Percentiles rank a stretch among this genome's conserved stretches.
These are phyloP conservation scores for Teunomyces barrocoloradensis DNA, from an alignment of 805 yeast genomes.

Conservation along the genomic window DNA sequence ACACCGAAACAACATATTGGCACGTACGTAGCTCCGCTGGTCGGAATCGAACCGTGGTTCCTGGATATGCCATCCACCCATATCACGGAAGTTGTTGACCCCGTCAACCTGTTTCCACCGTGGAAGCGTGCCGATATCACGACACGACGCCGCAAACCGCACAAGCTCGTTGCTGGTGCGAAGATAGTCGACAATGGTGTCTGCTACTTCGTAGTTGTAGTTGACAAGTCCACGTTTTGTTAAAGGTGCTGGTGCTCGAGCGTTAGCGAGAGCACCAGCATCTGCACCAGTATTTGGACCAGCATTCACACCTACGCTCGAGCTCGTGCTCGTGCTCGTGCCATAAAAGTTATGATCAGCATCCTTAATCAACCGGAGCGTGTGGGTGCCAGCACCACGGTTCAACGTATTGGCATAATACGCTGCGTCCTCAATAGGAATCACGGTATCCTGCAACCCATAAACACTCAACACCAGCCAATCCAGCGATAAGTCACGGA, in stretches of 20 bases:
- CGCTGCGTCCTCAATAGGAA: slow-evolving; percentile 64
- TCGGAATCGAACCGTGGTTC: slow-evolving; percentile 22
- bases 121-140: slow-evolving; percentile 37
- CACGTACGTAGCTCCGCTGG: slow-evolving; percentile 42
- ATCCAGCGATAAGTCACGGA: slow-evolving; percentile 42
- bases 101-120: slow-evolving; percentile 69
- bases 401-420: slow-evolving; percentile 56
- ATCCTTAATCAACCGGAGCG: slow-evolving; percentile 52
- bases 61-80: slow-evolving; percentile 67
- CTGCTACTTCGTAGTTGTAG: slow-evolving; percentile 54
- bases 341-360: slow-evolving; percentile 88
- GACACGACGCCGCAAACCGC: slow-evolving; percentile 47
- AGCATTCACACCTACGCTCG: too few species aligned
- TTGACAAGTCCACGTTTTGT: slow-evolving; percentile 46
- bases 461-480: slow-evolving; percentile 64
- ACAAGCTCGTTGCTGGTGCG: slow-evolving; percentile 45
- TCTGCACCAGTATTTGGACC: too few species aligned
- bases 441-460: slow-evolving; percentile 64
- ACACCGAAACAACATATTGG: slow-evolving; percentile 58
- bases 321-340: background rate
- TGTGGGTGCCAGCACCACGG: slow-evolving; percentile 48
- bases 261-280: too few species aligned
- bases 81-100: slow-evolving; percentile 69
- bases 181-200: slow-evolving; percentile 48
- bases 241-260: too few species aligned